Percentiles rank a stretch among this genome's conserved stretches.
Evolutionary conservation across 2,329 filamentous ascomycete genomes (phyloP).

Genomic region (Xenoacremonium recifei): DNA sequence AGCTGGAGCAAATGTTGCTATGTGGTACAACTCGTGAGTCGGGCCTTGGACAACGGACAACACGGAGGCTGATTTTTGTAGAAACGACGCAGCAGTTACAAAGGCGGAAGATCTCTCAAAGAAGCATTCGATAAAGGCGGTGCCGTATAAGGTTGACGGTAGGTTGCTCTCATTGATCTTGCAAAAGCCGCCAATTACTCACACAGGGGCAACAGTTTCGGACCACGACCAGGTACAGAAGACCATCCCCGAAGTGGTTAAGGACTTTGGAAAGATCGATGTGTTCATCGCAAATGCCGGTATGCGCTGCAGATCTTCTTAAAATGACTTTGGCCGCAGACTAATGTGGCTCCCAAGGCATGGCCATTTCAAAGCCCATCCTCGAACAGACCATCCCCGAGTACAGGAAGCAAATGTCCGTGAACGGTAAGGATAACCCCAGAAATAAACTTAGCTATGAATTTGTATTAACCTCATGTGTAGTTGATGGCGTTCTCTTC

Average conservation of each 20-base stretch:
- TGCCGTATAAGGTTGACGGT: conserved; percentile 44
- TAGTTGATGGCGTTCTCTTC: conserved; percentile 48
- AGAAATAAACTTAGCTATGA: no score
- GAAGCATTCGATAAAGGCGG: conserved; percentile 34
- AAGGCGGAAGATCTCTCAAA: conserved; percentile 33
- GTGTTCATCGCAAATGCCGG: conserved; percentile 26
- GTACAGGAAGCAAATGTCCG: not conserved
- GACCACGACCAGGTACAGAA: conserved; percentile 29
- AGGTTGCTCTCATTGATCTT: not conserved
- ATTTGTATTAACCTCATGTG: no score
- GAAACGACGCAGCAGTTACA: conserved; percentile 34
- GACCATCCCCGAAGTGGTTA: conserved; percentile 13
- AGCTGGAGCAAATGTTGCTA: conserved; percentile 39
- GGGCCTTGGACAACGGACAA: not conserved
- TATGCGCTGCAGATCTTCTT: no score
- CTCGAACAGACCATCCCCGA: not conserved
- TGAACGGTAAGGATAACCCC: no score
- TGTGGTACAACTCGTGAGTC: conserved; percentile 32
- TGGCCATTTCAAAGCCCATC: conserved; percentile 1
- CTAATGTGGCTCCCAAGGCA: conserved; percentile 7
- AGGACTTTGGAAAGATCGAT: conserved; percentile 24
- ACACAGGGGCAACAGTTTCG: conserved; percentile 36
- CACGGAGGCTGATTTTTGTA: no score
- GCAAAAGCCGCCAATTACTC: no score
- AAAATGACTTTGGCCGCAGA: no score